phyloP scores from a whole-genome alignment of 257 asterid species.

The Rubia yunnanensis region DNA sequence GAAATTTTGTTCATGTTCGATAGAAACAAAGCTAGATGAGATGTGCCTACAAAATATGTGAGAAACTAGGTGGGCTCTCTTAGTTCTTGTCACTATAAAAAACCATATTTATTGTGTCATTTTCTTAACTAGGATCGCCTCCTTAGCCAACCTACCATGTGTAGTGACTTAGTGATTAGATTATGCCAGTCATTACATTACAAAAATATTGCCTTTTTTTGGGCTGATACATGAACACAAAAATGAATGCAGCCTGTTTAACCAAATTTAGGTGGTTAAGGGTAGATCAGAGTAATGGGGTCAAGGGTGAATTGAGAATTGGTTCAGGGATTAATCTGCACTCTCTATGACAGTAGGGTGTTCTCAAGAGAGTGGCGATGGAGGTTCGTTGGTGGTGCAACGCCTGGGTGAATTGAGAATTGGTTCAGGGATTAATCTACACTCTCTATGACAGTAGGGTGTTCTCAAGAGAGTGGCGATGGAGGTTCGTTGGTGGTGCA shows the following conservation, averaged over 20 bases:
- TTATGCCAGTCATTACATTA: neutral
- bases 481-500: too few relatives aligned
- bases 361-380: too few relatives aligned
- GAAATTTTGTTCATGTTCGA: neutral
- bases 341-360: too few relatives aligned
- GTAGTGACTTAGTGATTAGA: neutral
- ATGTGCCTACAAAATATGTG: neutral
- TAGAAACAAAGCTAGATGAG: neutral
- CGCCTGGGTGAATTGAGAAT: too few relatives aligned
- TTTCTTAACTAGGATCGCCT: neutral
- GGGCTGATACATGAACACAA: neutral
- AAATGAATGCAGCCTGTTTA: neutral
- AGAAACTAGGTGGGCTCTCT: neutral
- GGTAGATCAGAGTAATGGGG: neutral
- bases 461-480: too few relatives aligned
- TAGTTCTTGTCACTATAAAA: neutral
- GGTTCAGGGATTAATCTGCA: too few relatives aligned
- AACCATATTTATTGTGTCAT: neutral
- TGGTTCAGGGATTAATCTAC: too few relatives aligned
- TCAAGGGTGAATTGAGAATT: too few relatives aligned
- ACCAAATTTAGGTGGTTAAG: neutral
- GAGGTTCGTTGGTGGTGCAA: too few relatives aligned
- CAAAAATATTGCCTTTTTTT: neutral
- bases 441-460: too few relatives aligned
- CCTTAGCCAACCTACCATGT: neutral